These are phyloP conservation scores for Oryza glumipatula DNA, from an alignment of 176 grass and related monocot species.

Conservation along the genomic window DNA sequence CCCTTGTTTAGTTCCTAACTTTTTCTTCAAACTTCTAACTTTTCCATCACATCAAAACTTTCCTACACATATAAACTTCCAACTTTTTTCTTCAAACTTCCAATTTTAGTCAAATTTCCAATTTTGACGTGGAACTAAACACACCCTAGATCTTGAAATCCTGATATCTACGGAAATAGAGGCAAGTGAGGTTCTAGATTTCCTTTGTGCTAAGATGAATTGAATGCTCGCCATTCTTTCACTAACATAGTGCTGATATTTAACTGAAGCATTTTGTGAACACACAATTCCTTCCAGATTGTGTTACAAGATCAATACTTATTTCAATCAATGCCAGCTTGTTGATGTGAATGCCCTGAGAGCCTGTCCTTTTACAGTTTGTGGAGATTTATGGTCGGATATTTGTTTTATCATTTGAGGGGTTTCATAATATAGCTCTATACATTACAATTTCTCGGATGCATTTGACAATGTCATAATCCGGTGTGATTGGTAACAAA, in stretches of 20 bases:
- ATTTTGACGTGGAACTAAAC: too few species aligned
- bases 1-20: too few species aligned
- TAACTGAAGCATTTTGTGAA: background rate
- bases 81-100: too few species aligned
- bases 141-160: background rate
- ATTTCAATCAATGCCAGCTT: conserved; percentile 68
- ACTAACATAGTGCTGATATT: background rate
- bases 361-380: conserved; percentile 65
- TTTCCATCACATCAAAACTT: too few species aligned
- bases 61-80: too few species aligned
- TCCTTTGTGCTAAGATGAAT: conserved; percentile 9
- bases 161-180: background rate
- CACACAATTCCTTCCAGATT: conserved; percentile 57
- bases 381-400: conserved; percentile 92
- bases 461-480: conserved; percentile 4
- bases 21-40: too few species aligned
- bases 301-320: conserved; percentile 60
- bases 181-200: background rate
- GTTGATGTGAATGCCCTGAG: conserved; percentile 68
- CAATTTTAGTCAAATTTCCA: too few species aligned
- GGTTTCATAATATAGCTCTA: background rate
- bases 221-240: background rate
- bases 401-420: conserved; percentile 25
- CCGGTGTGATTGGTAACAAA: background rate
- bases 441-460: background rate